These are phyloP conservation scores for Globisporangium barbulae DNA, from an alignment of 352 stramenopile species.

Conservation along the genomic window DNA sequence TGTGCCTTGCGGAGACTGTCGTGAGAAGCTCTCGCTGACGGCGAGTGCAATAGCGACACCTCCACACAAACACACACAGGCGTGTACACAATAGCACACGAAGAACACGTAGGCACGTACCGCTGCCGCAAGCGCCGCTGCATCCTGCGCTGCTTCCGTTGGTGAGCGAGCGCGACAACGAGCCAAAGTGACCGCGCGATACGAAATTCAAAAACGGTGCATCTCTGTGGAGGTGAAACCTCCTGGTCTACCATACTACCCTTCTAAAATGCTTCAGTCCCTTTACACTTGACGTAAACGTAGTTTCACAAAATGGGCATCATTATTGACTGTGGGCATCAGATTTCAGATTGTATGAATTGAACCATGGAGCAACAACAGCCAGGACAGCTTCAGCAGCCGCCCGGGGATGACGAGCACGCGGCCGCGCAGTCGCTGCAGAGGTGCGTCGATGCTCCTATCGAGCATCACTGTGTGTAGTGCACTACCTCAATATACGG, in stretches of 20 bases:
- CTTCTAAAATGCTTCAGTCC: neutral
- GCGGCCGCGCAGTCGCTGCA: slow-evolving; percentile 1
- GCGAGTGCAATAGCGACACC: neutral
- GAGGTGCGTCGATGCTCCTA: neutral
- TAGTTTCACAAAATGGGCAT: neutral
- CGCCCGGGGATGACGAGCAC: neutral
- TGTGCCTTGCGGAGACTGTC: neutral
- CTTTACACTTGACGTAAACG: neutral
- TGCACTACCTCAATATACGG: neutral
- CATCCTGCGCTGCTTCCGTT: slow-evolving; percentile 1
- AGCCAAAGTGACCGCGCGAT: neutral
- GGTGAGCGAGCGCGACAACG: no score
- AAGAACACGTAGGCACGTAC: neutral
- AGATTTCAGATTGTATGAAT: neutral
- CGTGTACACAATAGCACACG: neutral
- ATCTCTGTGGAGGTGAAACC: no score
- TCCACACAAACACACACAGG: neutral
- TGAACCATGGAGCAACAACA: neutral
- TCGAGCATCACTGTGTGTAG: neutral
- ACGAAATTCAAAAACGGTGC: slow-evolving; percentile 15
- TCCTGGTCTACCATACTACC: neutral
- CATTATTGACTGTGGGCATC: no score
- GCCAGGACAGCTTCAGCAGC: neutral
- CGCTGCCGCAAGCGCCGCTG: slow-evolving; percentile 8
- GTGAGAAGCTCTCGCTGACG: neutral